Base-by-base conservation (phyloP, 208 protist species). In the Endotrypanum monterogeii region DNA sequence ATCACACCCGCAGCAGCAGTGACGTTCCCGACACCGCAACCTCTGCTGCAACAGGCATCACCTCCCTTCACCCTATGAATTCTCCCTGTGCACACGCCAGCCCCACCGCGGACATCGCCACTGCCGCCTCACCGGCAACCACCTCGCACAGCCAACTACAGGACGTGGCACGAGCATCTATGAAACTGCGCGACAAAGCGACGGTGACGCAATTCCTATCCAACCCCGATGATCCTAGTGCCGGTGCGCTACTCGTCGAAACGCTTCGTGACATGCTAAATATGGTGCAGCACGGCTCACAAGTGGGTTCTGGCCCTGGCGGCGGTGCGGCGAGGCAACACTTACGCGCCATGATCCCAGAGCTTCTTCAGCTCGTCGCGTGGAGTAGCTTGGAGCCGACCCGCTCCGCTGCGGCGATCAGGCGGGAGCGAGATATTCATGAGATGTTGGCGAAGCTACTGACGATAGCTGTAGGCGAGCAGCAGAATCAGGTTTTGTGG, bases 151-250 rank as follows among this genome's bases (percentile, higher is more conserved):
- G 85, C 67, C 75, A 86, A 51, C 66, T 83, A 37, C 79, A 83
- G n/a, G 63, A 78, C 46, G 76, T 90, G 12, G 86, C 78, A 32
- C 86, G 85, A 23, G 78, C 76, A 1, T 88, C 85, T 20, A 86
- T 94, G 80, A 51, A 86, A 25, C 41, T 77, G 0, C 86, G 86
- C 41, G 89, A 86, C 73, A 66, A 56, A 16, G 79, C 77, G 0
- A 76, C 90, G 20, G 60, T 94, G 39, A 50, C 50, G 65, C 80
- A 83, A 63, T 94, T 88, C 74, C 41, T 78, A 7, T 61, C 54
- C 41, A 79, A 89, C 73, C 80, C 84, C 16, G 66, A 68, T 28
- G 88, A 79, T 67, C 69, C 60, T 20, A 82, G 84, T 52, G 76
- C 79, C 8, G 75, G 66, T 23, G 80, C 69, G 55, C 78, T 92